Base-by-base conservation (phyloP, 2,329 filamentous ascomycete species). In the Hymenoscyphus occultus region DNA sequence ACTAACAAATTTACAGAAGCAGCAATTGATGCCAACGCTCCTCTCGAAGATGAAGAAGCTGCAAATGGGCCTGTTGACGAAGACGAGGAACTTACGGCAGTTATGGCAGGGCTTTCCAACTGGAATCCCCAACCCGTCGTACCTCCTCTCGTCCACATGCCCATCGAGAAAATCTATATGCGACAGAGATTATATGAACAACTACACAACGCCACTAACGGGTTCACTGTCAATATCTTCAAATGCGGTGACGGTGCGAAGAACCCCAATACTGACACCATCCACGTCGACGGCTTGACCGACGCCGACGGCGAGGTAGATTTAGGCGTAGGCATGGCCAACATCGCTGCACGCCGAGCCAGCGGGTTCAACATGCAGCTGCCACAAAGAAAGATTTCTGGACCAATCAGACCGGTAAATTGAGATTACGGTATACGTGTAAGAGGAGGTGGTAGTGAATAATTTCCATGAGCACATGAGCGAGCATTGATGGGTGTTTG, bases 1-100 rank as follows among this genome's bases (percentile, higher is more conserved):
- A 61, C 71, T 73, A 63, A 72, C 59, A 42, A 31, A 32, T 58
- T 19, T 57, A 65, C 76, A 95, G 92, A 97, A 80, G 93, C 93
- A 42, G 93, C 93, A 45, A 90, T 99, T 71, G 93, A 98, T 76
- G 94, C 95, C 64, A 96, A 96, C 76, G 93, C 93, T 1, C 93
- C 93, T 2, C 79, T 95, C 19, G 92, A 94, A 71, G 93, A 97
- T 68, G 91, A 94, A 66, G 86, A 93, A 58, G 86, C 86, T 64
- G 91, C 92, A 67, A 88, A 87, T 5, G 91, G 88, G 2, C 90
- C 92, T 1, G 86, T 99, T 45, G 95, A 99, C 77, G 95, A 91
- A 1, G 95, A 99, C 75, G 95, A 98, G 80, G 95, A 99, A 78
- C 92, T 92, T 60, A 89, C 93, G 59, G 84, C 90, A 0, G 91